Evolutionary conservation across 2,329 filamentous ascomycete genomes (phyloP).

Genomic region (Colletotrichum tamarilloi): DNA sequence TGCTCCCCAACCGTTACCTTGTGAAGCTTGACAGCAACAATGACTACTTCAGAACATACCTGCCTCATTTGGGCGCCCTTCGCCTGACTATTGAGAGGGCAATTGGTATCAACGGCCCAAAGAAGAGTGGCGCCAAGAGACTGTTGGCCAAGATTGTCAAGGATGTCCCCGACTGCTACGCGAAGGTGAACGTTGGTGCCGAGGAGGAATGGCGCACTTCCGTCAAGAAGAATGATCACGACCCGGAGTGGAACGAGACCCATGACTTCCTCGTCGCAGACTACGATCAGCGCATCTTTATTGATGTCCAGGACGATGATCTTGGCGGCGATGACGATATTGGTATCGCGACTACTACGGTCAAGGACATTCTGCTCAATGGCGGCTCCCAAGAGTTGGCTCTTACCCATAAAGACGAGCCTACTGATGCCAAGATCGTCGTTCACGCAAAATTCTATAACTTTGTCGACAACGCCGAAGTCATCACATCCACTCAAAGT

Average conservation of each 20-base stretch:
- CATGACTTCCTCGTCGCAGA: slow-evolving; percentile 59
- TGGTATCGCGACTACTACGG: slow-evolving; percentile 51
- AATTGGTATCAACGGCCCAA: slow-evolving; percentile 49
- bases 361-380: slow-evolving; percentile 53
- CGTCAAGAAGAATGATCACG: slow-evolving; percentile 52
- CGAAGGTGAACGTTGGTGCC: slow-evolving; percentile 54
- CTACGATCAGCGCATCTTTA: slow-evolving; percentile 53
- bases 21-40: slow-evolving; percentile 57
- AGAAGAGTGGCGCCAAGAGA: slow-evolving; percentile 45
- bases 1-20: slow-evolving; percentile 60
- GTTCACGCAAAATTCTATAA: slow-evolving; percentile 54
- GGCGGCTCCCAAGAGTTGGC: slow-evolving; percentile 54
- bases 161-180: slow-evolving; percentile 59
- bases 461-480: slow-evolving; percentile 49
- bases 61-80: slow-evolving; percentile 53
- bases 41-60: slow-evolving; percentile 61
- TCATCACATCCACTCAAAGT: slow-evolving; percentile 43
- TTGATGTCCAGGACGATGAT: slow-evolving; percentile 58
- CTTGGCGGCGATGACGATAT: slow-evolving; percentile 55
- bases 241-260: slow-evolving; percentile 60
- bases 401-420: slow-evolving; percentile 50
- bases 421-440: slow-evolving; percentile 47
- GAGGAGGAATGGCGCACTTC: slow-evolving; percentile 56
- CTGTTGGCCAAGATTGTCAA: slow-evolving; percentile 56
- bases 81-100: slow-evolving; percentile 56